phyloP scores from a whole-genome alignment of 371 early-diverging fungal species.

The Capillidium rhysosporum region DNA sequence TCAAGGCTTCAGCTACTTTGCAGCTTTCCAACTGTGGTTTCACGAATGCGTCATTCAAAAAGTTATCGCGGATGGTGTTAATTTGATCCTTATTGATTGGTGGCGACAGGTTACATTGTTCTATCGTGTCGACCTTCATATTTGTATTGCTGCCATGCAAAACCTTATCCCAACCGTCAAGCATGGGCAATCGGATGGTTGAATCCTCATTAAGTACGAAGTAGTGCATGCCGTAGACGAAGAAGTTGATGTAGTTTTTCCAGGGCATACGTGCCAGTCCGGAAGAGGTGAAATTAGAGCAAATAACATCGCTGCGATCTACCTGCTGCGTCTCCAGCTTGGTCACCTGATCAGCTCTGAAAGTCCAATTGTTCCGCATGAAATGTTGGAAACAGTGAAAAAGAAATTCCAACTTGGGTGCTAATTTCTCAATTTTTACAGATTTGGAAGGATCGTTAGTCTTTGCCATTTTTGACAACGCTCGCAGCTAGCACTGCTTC shows the following conservation, averaged over 20 bases:
- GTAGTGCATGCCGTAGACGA: conserved; percentile 24
- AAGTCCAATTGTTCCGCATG: conserved; percentile 4
- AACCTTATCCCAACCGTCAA: conserved; percentile 21
- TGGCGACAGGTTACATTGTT: too few species aligned
- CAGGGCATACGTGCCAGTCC: conserved; percentile 17
- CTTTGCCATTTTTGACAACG: neutral
- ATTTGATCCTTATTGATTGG: neutral
- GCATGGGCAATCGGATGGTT: conserved; percentile 16
- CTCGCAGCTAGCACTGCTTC: neutral
- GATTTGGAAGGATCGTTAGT: neutral
- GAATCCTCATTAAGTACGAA: conserved; percentile 17
- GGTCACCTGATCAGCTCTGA: conserved; percentile 11
- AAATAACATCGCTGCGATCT: neutral
- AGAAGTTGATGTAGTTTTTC: conserved; percentile 19
- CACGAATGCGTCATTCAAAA: neutral
- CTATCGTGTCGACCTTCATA: neutral
- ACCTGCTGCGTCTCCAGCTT: conserved; percentile 13
- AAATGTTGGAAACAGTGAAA: conserved; percentile 6
- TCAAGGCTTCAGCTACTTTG: neutral
- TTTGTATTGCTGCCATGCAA: conserved; percentile 6
- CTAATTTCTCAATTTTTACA: neutral
- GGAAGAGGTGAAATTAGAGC: neutral
- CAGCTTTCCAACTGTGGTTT: neutral
- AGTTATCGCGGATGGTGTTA: too few species aligned
- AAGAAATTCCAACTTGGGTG: conserved; percentile 1